A percentile compares a stretch with the other conserved stretches of the same genome.
Conservation (phyloP, 2,329 filamentous ascomycete species). For the Verticillium klebahnii region DNA sequence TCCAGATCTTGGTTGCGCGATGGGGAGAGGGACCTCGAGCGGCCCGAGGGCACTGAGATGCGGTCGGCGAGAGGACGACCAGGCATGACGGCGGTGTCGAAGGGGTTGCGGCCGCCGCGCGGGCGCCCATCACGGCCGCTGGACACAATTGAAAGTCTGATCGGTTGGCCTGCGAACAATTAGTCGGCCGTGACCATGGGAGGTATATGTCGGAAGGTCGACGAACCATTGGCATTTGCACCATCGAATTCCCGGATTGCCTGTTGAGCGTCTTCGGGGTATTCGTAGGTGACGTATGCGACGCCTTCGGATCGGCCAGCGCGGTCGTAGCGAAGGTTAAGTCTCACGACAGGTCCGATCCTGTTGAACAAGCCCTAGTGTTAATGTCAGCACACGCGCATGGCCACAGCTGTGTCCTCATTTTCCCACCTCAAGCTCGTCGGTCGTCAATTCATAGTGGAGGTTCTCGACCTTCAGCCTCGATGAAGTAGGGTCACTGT, state of each 20-base stretch:
- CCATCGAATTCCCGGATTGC: slow-evolving; percentile 81
- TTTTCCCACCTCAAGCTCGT: slow-evolving; percentile 66
- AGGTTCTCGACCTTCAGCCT: slow-evolving; percentile 85
- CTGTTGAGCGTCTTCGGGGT: slow-evolving; percentile 62
- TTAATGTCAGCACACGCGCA: slow-evolving; percentile 18
- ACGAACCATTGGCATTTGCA: slow-evolving; percentile 74
- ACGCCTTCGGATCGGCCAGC: slow-evolving; percentile 82
- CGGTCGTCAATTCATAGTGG: slow-evolving; percentile 85
- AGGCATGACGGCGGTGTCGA: slow-evolving; percentile 51
- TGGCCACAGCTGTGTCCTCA: no score
- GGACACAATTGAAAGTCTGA: slow-evolving; percentile 65
- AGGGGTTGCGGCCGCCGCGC: slow-evolving; percentile 43
- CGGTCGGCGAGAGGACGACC: slow-evolving; percentile 56
- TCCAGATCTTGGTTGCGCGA: slow-evolving; percentile 42
- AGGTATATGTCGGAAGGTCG: background rate
- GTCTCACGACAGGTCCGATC: slow-evolving; percentile 66
- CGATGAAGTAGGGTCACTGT: slow-evolving; percentile 51
- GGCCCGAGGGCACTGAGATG: slow-evolving; percentile 47
- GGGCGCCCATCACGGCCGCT: slow-evolving; percentile 31
- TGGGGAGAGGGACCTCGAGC: slow-evolving; percentile 61
- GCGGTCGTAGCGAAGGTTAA: slow-evolving; percentile 78
- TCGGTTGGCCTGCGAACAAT: slow-evolving; percentile 63
- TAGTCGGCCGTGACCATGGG: background rate
- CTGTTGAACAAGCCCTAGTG: slow-evolving; percentile 71
- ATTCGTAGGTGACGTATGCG: slow-evolving; percentile 78